Base-by-base conservation (phyloP, 495 filamentous ascomycete species). In the Tuber magnatum region DNA sequence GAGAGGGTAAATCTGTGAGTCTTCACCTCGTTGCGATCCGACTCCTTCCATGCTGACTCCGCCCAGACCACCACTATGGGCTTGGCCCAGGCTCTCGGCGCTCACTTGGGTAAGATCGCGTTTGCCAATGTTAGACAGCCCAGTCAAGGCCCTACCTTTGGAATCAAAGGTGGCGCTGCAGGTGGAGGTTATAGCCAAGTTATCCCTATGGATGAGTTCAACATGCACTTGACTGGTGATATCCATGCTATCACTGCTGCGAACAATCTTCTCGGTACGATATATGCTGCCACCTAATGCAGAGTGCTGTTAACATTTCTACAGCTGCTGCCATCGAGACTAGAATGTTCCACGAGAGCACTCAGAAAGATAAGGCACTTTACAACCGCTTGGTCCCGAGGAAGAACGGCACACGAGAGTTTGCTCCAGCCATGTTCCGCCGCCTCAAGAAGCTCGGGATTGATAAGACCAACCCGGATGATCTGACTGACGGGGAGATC, bases 201-300 rank as follows among this genome's bases (percentile, higher is more conserved):
- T 81, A 98, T 99, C 79, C 95, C 95, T 72, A 99, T 99, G 95
- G 95, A 99, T 78, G 95, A 99, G 83, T 99, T 99, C 87, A 99
- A 99, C 83, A 87, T 99, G 77, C 95, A 99, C 83, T 85, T 99
- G 83, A 99, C 95, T 65, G 95, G 95, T 79, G 95, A 99, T 83
- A 98, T 99, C 77, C 95, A 99, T 83, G 95, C 95, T 61, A 94
- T 99, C 81, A 93, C 94, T 48, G 95, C 95, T 16, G 95, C 95
- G 8, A 99, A 98, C 87, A 99, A 99, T 85, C 87, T 99, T 61
- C 91, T 99, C n/a, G 79, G 79, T 81, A 76, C 32, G 51, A 42
- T 51, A 46, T 41, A 35, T 24, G 5, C 73, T 40, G 10, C 40
- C 18, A n/a, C 42, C 32, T 39, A 16, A 41, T 69, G 39, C 10